Evolutionary conservation across 139 green algal species (phyloP).

Genomic region (Micractinium sp.): DNA sequence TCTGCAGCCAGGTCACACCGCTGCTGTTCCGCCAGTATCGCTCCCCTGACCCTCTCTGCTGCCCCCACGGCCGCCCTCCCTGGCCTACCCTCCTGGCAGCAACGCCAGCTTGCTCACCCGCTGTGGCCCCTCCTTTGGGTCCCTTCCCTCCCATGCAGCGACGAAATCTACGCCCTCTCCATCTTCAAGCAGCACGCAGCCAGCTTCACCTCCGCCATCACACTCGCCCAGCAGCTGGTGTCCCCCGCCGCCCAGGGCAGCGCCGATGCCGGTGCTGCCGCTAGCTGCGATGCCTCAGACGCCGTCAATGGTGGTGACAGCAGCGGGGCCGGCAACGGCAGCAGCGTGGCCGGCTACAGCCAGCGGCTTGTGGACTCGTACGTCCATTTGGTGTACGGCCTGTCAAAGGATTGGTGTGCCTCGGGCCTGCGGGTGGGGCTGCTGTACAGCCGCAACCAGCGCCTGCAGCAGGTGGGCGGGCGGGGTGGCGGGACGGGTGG

Average conservation of each 20-base stretch:
- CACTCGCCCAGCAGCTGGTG: conserved; percentile 48
- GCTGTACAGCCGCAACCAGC: conserved; percentile 65
- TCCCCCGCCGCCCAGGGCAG: neutral
- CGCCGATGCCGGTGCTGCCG: too few species aligned
- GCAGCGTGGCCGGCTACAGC: neutral
- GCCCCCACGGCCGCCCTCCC: too few species aligned
- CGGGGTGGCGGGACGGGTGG: neutral
- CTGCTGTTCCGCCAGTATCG: too few species aligned
- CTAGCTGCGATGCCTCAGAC: neutral
- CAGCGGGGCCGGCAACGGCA: neutral
- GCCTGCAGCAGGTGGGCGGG: conserved; percentile 42
- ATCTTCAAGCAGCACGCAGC: conserved; percentile 53
- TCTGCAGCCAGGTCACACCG: too few species aligned
- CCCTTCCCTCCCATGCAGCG: conserved; percentile 46
- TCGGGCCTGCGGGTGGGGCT: conserved; percentile 75
- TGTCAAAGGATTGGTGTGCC: conserved; percentile 71
- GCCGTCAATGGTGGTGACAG: neutral
- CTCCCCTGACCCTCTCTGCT: too few species aligned
- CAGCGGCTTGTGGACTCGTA: conserved; percentile 28
- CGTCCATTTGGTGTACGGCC: conserved; percentile 64
- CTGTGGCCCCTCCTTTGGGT: neutral
- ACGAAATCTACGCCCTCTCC: conserved; percentile 82
- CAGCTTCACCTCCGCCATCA: conserved; percentile 53
- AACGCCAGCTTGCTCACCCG: neutral
- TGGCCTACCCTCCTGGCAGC: too few species aligned